A percentile compares a stretch with the other conserved stretches of the same genome.
Evolutionary conservation across 768 basidiomycete species (phyloP).

Genomic region (Arthromyces matolae): DNA sequence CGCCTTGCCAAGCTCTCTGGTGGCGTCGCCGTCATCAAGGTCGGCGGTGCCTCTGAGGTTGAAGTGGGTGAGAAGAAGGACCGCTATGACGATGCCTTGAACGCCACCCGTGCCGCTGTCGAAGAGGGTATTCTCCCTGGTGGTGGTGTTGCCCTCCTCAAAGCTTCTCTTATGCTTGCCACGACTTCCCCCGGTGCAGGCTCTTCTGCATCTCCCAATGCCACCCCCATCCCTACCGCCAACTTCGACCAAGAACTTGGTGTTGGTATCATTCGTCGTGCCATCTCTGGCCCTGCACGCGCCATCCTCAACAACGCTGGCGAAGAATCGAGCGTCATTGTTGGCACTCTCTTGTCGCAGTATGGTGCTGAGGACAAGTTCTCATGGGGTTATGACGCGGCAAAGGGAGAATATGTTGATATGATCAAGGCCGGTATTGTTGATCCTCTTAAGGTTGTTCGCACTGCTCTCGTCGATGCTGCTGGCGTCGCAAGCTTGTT

Average conservation of each 20-base stretch:
- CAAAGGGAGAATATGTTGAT: slow-evolving; percentile 88
- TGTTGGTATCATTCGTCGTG: slow-evolving; percentile 86
- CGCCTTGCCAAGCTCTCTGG: slow-evolving; percentile 94
- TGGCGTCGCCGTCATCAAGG: slow-evolving; percentile 98
- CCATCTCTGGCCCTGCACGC: slow-evolving; percentile 77
- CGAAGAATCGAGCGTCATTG: slow-evolving; percentile 90
- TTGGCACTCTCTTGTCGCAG: slow-evolving; percentile 74
- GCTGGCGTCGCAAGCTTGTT: slow-evolving; percentile 89
- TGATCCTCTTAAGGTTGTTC: slow-evolving; percentile 93
- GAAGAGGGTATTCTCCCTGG: slow-evolving; percentile 99
- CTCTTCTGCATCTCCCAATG: slow-evolving; percentile 49
- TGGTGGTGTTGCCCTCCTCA: slow-evolving; percentile 90
- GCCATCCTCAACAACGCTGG: slow-evolving; percentile 93
- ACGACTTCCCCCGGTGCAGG: slow-evolving; percentile 48
- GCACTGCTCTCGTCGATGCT: slow-evolving; percentile 90
- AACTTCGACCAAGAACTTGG: slow-evolving; percentile 99
- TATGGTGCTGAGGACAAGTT: slow-evolving; percentile 77
- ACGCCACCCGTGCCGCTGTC: slow-evolving; percentile 97
- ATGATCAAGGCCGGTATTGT: slow-evolving; percentile 95
- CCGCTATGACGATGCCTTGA: slow-evolving; percentile 93
- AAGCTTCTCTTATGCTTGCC: slow-evolving; percentile 71
- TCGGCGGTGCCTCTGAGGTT: slow-evolving; percentile 90
- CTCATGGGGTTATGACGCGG: slow-evolving; percentile 85
- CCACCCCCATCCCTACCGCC: slow-evolving; percentile 66
- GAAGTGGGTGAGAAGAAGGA: slow-evolving; percentile 99